Evolutionary conservation across 371 early-diverging fungal species (phyloP).

Genomic region (Rhizomucor miehei): DNA sequence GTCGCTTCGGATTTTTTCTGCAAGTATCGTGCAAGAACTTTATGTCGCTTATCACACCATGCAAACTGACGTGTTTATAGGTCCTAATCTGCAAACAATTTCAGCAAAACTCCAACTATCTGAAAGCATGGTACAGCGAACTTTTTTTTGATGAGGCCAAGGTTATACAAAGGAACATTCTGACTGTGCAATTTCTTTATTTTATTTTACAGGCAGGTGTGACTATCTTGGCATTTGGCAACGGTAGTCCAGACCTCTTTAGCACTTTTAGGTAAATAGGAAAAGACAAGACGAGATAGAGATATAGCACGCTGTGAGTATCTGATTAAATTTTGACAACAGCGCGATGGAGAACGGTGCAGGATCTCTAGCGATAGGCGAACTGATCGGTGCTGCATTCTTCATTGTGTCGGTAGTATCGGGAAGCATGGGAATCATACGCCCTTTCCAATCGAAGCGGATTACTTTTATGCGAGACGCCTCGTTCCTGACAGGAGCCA

Average conservation of each 20-base stretch:
- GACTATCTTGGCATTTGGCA: slow-evolving; percentile 83
- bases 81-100: slow-evolving; percentile 23
- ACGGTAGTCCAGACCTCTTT: slow-evolving; percentile 82
- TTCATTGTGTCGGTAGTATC: slow-evolving; percentile 75
- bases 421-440: slow-evolving; percentile 70
- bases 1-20: slow-evolving; percentile 74
- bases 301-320: background rate
- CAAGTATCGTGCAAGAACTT: slow-evolving; percentile 18
- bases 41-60: background rate
- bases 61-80: background rate
- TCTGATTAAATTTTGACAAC: background rate
- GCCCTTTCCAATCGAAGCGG: slow-evolving; percentile 60
- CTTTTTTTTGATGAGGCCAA: too few relatives aligned
- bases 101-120: slow-evolving; percentile 49
- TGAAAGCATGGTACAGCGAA: slow-evolving; percentile 65
- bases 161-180: too few relatives aligned
- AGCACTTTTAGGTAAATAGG: slow-evolving; percentile 58
- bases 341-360: slow-evolving; percentile 72
- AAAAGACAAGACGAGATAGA: slow-evolving; percentile 1
- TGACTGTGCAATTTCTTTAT: background rate
- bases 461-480: slow-evolving; percentile 73
- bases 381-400: slow-evolving; percentile 77
- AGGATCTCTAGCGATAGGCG: slow-evolving; percentile 79
- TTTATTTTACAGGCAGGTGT: slow-evolving; percentile 78
- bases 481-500: slow-evolving; percentile 66